Conservation (phyloP, 2,329 filamentous ascomycete genomes). For the Monilinia vaccinii-corymbosi region DNA sequence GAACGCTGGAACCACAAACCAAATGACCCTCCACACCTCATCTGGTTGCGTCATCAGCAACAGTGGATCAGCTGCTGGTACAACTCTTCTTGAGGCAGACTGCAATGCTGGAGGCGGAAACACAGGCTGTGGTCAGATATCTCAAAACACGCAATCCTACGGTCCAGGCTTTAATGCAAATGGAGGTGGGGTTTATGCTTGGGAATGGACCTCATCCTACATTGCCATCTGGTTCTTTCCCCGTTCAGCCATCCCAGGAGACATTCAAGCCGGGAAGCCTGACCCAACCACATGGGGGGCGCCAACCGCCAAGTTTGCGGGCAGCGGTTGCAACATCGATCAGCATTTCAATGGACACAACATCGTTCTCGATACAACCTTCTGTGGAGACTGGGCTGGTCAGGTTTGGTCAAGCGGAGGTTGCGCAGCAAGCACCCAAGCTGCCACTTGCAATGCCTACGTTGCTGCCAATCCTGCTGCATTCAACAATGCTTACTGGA, state of each 20-base stretch:
- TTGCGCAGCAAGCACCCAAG: conserved; percentile 46
- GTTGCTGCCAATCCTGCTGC: conserved; percentile 60
- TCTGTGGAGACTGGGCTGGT: conserved; percentile 83
- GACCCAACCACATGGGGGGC: conserved; percentile 56
- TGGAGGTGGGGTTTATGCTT: conserved; percentile 62
- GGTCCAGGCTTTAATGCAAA: conserved; percentile 62
- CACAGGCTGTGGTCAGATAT: conserved; percentile 49
- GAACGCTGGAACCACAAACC: conserved; percentile 49
- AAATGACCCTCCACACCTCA: conserved; percentile 60
- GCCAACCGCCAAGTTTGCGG: conserved; percentile 61
- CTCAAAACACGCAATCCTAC: conserved; percentile 45
- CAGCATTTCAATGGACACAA: conserved; percentile 61
- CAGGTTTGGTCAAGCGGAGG: conserved; percentile 51
- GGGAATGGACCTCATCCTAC: conserved; percentile 62
- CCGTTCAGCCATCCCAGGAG: conserved; percentile 51
- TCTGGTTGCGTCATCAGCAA: conserved; percentile 48
- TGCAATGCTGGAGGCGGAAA: conserved; percentile 46
- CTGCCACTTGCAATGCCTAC: conserved; percentile 58
- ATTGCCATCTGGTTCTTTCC: conserved; percentile 82
- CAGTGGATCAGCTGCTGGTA: conserved; percentile 38
- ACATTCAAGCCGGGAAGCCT: conserved; percentile 51
- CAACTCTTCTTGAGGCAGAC: conserved; percentile 39
- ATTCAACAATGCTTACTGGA: conserved; percentile 71
- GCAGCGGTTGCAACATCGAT: conserved; percentile 61
- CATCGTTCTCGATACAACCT: conserved; percentile 73